phyloP scores from a whole-genome alignment of 129 eudicot species.

The Rutidosis leptorrhynchoides region DNA sequence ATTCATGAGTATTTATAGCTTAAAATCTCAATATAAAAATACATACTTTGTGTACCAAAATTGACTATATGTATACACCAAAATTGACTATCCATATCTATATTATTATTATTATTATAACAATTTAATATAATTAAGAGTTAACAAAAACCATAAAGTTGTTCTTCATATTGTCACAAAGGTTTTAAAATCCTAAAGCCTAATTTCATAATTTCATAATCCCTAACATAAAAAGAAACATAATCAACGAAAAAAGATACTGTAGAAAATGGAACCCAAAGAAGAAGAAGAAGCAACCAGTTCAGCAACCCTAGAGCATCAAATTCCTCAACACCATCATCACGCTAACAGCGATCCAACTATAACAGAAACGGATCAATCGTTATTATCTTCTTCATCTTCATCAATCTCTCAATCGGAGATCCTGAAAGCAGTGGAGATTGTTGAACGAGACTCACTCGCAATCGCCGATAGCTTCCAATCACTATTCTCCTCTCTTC shows the following conservation, averaged over 20 bases:
- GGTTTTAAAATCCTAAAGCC: too few species aligned
- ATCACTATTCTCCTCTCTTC: conserved; percentile 86
- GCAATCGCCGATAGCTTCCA: conserved; percentile 86
- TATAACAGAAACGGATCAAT: conserved; percentile 9
- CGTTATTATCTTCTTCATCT: conserved; percentile 12
- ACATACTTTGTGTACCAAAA: too few species aligned
- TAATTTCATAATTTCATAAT: too few species aligned
- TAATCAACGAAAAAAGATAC: not conserved
- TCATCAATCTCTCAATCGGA: conserved; percentile 40
- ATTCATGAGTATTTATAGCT: too few species aligned
- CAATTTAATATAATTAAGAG: too few species aligned
- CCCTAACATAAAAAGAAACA: too few species aligned
- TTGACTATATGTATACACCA: too few species aligned
- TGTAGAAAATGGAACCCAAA: conserved; percentile 27
- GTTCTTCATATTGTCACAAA: too few species aligned
- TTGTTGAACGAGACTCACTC: conserved; percentile 73
- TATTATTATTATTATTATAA: too few species aligned
- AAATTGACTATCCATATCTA: too few species aligned
- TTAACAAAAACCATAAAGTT: too few species aligned
- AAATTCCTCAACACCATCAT: not conserved
- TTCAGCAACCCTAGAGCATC: conserved; percentile 36
- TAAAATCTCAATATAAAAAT: too few species aligned
- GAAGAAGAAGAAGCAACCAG: conserved; percentile 34
- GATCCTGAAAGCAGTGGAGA: conserved; percentile 62
- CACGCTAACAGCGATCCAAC: conserved; percentile 10